Conservation (phyloP, 495 filamentous ascomycete species). For the Geoglossum glabrum region DNA sequence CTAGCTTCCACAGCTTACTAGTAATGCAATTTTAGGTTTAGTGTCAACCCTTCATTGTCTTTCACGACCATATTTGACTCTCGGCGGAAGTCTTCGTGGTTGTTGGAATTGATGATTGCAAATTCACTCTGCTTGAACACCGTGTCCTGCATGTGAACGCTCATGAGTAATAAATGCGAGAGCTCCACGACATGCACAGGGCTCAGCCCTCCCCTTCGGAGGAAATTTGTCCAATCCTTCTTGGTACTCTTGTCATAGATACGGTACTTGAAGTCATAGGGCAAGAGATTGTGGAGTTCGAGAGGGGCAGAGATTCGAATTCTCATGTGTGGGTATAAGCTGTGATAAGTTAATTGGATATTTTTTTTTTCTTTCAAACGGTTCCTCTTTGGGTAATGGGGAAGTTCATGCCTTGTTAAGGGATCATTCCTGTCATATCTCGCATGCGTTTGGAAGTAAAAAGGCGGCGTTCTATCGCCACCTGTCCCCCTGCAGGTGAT, state of each 20-base stretch:
- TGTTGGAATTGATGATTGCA: conserved; percentile 81
- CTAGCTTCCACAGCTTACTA: conserved; percentile 22
- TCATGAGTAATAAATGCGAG: conserved; percentile 78
- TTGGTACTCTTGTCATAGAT: conserved; percentile 96
- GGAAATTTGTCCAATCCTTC: conserved; percentile 97
- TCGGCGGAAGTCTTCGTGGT: conserved; percentile 69
- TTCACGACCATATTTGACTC: conserved; percentile 64
- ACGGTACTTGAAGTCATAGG: conserved; percentile 95
- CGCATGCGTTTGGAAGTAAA: conserved; percentile 90
- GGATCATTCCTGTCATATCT: conserved; percentile 64
- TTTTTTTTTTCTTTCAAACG: neutral
- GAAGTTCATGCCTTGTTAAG: conserved; percentile 35
- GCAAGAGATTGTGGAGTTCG: conserved; percentile 83
- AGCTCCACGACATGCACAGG: conserved; percentile 93
- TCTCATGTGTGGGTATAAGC: conserved; percentile 84
- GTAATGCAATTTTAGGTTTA: conserved; percentile 79
- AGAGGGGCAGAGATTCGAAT: conserved; percentile 77
- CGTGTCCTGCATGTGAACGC: conserved; percentile 90
- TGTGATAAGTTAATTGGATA: conserved; percentile 10
- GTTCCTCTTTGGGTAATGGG: neutral
- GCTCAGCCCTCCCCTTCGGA: conserved; percentile 86
- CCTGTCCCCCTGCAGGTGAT: conserved; percentile 72
- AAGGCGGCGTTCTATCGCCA: conserved; percentile 55
- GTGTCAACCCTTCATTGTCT: conserved; percentile 55
- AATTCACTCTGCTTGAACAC: conserved; percentile 89